phyloP scores from a whole-genome alignment of 306 rosid genomes.

The Inga laurina region DNA sequence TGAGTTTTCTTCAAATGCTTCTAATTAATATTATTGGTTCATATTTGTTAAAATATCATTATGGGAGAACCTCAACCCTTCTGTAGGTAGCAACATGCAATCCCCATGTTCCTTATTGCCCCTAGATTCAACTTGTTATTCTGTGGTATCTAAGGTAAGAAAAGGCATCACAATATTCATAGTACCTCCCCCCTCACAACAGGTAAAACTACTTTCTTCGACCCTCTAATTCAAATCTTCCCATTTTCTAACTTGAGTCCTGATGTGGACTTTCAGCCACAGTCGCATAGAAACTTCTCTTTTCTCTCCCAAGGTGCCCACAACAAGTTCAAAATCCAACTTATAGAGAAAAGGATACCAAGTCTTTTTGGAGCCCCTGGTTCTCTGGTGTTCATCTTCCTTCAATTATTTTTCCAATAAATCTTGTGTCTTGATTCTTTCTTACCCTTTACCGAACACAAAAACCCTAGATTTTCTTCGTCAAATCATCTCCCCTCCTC shows the following conservation, averaged over 20 bases:
- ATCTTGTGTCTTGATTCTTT: slow-evolving; percentile 43
- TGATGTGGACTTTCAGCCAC: slow-evolving; percentile 8
- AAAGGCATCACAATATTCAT: background rate
- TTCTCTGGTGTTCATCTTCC: slow-evolving; percentile 24
- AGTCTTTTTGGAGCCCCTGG: slow-evolving; percentile 11
- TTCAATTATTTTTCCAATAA: background rate
- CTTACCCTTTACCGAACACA: slow-evolving; percentile 32
- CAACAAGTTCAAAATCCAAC: slow-evolving; percentile 15
- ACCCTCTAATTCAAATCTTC: background rate
- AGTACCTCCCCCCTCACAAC: background rate
- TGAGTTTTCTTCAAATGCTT: too few species aligned
- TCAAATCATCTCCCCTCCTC: background rate
- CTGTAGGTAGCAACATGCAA: too few species aligned
- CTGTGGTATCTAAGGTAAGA: background rate
- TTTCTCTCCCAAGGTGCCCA: slow-evolving; percentile 14
- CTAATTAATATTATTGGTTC: too few species aligned
- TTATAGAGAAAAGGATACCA: background rate
- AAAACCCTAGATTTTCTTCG: slow-evolving; percentile 58
- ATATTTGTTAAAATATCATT: too few species aligned
- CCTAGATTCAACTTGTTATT: too few species aligned
- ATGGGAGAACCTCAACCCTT: too few species aligned
- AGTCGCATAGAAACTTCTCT: background rate
- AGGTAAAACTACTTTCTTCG: slow-evolving; percentile 5
- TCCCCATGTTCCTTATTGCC: too few species aligned
- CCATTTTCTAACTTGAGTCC: background rate